Percentiles rank a stretch among this genome's conserved stretches.
Evolutionary conservation across 208 protist species (phyloP).

Genomic region (Naegleria gruberi): DNA sequence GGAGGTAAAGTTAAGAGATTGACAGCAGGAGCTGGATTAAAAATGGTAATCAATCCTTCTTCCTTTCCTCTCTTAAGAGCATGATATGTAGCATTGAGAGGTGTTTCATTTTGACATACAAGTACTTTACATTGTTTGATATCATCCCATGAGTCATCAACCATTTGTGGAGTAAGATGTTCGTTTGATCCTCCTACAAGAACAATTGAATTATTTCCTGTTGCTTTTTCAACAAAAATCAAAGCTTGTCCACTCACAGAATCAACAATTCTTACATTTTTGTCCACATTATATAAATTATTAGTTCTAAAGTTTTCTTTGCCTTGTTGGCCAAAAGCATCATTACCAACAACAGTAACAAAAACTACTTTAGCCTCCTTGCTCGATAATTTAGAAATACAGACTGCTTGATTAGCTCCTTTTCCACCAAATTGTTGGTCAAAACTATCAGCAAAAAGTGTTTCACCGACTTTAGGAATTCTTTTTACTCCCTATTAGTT

Average conservation of each 20-base stretch:
- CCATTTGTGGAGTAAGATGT: not conserved
- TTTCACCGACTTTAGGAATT: conserved; percentile 76
- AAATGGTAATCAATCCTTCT: conserved; percentile 75
- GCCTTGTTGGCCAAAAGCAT: conserved; percentile 20
- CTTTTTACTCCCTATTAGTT: conserved; percentile 46
- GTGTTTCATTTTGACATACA: conserved; percentile 82
- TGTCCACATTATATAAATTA: not conserved
- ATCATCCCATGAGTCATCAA: not conserved
- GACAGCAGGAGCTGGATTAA: conserved; percentile 76
- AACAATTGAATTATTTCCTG: conserved; percentile 4
- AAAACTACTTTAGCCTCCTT: conserved; percentile 69
- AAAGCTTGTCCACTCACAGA: not conserved
- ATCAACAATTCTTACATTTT: not conserved
- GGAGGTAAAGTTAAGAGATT: conserved; percentile 10
- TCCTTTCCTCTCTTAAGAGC: conserved; percentile 60
- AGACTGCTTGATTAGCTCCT: conserved; percentile 80
- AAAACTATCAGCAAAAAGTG: conserved; percentile 69
- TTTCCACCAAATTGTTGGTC: conserved; percentile 80
- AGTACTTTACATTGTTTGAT: conserved; percentile 34
- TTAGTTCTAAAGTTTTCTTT: not conserved
- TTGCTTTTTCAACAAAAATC: not conserved
- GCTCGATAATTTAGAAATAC: conserved; percentile 63
- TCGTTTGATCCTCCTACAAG: not conserved
- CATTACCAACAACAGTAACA: conserved; percentile 72
- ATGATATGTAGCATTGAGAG: conserved; percentile 63